Percentiles rank a stretch among this genome's conserved stretches.
Conservation (phyloP, 2,329 filamentous ascomycete species). For the Scedosporium boydii region DNA sequence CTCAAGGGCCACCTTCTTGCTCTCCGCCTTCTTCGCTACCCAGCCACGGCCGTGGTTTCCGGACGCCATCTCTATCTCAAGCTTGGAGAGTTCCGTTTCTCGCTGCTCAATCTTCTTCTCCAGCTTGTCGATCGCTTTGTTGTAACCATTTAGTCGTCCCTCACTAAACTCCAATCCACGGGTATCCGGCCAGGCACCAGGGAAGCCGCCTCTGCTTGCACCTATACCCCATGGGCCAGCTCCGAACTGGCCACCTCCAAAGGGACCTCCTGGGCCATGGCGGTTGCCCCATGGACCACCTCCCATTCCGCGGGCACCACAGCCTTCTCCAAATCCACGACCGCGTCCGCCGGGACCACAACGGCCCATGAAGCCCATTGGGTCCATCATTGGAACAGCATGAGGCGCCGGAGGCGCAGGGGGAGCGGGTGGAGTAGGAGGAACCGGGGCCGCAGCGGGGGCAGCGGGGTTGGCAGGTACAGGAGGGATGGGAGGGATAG, state of each 20-base stretch:
- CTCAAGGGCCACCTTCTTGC: slow-evolving; percentile 13
- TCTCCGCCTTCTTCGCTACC: background rate
- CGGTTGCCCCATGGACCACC: background rate
- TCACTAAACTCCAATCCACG: slow-evolving; percentile 10
- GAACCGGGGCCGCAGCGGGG: background rate
- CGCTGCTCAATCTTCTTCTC: background rate
- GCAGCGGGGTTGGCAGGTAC: background rate
- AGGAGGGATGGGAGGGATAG: slow-evolving; percentile 4
- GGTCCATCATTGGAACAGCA: background rate
- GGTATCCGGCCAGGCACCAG: slow-evolving; percentile 27
- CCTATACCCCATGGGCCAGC: background rate
- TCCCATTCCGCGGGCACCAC: background rate
- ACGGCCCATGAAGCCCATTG: slow-evolving; percentile 5
- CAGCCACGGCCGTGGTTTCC: background rate
- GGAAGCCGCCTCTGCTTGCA: background rate
- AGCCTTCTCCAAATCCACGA: background rate
- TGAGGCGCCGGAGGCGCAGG: background rate
- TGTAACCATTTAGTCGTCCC: slow-evolving; percentile 19
- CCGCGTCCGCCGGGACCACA: slow-evolving; percentile 5
- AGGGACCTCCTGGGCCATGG: background rate
- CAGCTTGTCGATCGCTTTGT: background rate
- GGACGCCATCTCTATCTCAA: background rate
- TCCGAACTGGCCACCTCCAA: no score
- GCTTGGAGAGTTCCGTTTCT: background rate
- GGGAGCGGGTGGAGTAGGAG: background rate